Evolutionary conservation across 129 eudicot species (phyloP), one percentile per base, ranked within the genome.

Genomic region (Artemisia tridentata): DNA sequence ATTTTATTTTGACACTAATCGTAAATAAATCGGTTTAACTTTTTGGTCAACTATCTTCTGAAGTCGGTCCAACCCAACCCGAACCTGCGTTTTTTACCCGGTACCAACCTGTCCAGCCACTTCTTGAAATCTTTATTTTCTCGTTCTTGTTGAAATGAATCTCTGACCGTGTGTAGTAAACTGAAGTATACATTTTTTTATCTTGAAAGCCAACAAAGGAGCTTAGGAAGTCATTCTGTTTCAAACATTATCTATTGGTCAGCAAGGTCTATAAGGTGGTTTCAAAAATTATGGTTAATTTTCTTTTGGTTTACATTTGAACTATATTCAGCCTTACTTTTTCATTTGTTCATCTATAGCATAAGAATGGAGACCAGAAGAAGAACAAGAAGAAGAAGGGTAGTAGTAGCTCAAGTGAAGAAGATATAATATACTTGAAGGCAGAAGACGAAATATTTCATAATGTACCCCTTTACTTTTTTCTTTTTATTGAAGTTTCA

Each of bases 191-290:
- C 7, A 29, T 67, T 41, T 67, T 73, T 72, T 12, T 72, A 31
- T 78, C 77, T 38, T 29, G 48, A 67, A 13, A 92, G 98, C 96
- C 91, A 14, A 92, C 96, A 18, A 77, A 80, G 48, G 96, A 92
- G 77, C 90, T 87, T 51, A 83, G 85, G 57, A 75, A 77, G 55
- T 86, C 87, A 0, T 92, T 92, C 69, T 47, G 83, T 84, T 92
- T 92, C 71, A 78, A 85, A 63, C 62, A 60, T 76, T 92, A 87
- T 74, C 72, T 92, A 45, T 69, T 89, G 27, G 48, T 92, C 74
- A 84, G 84, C 74, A 92, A 73, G 88, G 78, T 92, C 55, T 89
- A 92, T 76, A n/a, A n/a, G n/a, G n/a, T n/a, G n/a, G n/a, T n/a
- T n/a, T n/a, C n/a, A n/a, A n/a, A n/a, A n/a, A n/a, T 58, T 63